These are phyloP conservation scores for Phycomyces blakesleeanus DNA, from an alignment of 192 early-diverging fungal genomes.

Conservation along the genomic window DNA sequence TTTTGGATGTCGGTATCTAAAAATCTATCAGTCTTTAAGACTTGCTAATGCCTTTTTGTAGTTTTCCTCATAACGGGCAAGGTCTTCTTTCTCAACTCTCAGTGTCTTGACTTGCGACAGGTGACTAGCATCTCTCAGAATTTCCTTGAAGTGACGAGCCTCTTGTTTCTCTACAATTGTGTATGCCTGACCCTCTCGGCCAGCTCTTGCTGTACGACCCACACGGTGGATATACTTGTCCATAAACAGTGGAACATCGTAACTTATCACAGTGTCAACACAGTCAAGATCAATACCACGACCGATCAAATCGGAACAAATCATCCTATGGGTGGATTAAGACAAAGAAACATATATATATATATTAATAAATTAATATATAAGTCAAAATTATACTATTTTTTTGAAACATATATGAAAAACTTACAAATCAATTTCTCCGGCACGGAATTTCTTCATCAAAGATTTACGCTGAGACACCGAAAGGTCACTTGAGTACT, in stretches of 20 bases:
- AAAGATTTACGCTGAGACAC: constrained; percentile 56
- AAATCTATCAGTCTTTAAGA: constrained; percentile 23
- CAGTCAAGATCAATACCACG: constrained; percentile 86
- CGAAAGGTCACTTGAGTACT: constrained; percentile 73
- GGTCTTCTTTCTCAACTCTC: constrained; percentile 43
- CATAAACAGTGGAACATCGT: constrained; percentile 81
- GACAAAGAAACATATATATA: not conserved
- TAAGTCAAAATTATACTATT: not conserved
- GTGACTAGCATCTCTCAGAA: constrained; percentile 64
- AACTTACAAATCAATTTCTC: constrained; percentile 57
- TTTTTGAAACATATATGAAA: not conserved
- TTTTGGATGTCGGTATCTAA: not conserved
- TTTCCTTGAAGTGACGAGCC: constrained; percentile 66
- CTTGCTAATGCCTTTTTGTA: constrained; percentile 38
- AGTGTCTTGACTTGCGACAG: constrained; percentile 49
- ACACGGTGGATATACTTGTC: constrained; percentile 91
- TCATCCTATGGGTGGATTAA: constrained; percentile 38
- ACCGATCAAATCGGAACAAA: constrained; percentile 84
- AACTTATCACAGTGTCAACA: constrained; percentile 79
- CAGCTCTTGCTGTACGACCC: constrained; percentile 88
- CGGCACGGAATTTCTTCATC: constrained; percentile 63
- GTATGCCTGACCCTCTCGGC: constrained; percentile 73
- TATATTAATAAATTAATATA: not conserved
- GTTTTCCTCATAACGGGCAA: constrained; percentile 31
- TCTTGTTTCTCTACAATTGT: constrained; percentile 70